phyloP scores from a whole-genome alignment of 176 grass and related monocot species.

The Oryza punctata region DNA sequence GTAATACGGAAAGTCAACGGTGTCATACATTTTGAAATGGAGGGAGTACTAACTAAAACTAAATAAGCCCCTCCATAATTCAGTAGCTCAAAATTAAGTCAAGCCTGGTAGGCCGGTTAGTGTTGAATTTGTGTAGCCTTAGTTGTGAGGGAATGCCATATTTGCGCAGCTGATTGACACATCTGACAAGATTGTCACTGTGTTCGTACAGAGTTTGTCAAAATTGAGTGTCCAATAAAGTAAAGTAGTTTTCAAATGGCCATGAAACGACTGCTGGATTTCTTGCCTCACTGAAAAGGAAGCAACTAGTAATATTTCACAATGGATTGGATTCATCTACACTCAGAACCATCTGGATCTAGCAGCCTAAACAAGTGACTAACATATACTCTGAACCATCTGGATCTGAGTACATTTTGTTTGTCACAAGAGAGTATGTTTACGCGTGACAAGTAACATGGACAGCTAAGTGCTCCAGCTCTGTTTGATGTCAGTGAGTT shows the following conservation, averaged over 20 bases:
- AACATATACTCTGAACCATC: too few relatives aligned
- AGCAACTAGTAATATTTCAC: too few relatives aligned
- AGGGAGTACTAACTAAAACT: too few relatives aligned
- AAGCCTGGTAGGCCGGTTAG: not conserved
- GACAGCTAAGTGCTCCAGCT: not conserved
- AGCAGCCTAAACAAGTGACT: not conserved
- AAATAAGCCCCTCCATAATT: not conserved
- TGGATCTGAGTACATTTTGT: not conserved
- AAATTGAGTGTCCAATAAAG: not conserved
- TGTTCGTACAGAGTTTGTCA: not conserved
- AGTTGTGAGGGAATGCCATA: not conserved
- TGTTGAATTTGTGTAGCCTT: not conserved
- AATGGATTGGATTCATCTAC: not conserved
- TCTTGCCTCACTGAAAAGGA: not conserved
- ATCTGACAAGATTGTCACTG: not conserved
- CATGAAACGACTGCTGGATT: not conserved
- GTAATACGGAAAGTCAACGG: too few relatives aligned
- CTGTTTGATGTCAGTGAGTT: not conserved
- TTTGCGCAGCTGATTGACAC: not conserved
- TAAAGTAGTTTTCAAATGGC: not conserved
- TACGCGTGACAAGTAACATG: slow-evolving; percentile 15
- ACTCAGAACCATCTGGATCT: not conserved
- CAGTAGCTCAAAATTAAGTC: slow-evolving; percentile 2
- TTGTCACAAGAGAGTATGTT: not conserved
- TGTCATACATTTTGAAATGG: too few relatives aligned